Percentiles rank a stretch among this genome's conserved stretches.
phyloP scores from a whole-genome alignment of 1,139 yeast species.

The Yamadazyma epiphylla region DNA sequence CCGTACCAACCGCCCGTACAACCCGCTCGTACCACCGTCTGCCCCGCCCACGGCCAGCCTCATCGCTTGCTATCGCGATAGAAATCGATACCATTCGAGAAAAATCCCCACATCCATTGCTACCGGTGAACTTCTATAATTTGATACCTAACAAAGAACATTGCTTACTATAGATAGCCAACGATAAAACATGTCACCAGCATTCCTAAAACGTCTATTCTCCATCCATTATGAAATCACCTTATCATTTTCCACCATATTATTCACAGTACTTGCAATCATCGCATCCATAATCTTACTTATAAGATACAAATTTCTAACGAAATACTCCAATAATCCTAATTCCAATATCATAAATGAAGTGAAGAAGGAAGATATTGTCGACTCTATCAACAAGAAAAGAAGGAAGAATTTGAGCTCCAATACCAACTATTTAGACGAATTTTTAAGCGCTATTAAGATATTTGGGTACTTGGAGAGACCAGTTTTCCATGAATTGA shows the following conservation, averaged over 20 bases:
- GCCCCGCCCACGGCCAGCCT: no score
- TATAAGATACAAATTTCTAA: constrained; percentile 36
- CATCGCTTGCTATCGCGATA: no score
- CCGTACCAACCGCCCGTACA: no score
- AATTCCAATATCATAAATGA: constrained; percentile 9
- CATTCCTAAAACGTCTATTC: constrained; percentile 12
- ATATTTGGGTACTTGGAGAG: constrained; percentile 91
- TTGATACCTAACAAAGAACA: no score
- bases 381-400: constrained; percentile 28
- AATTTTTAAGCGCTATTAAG: constrained; percentile 84
- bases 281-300: constrained; percentile 24
- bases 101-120: no score
- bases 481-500: constrained; percentile 87
- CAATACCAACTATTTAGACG: constrained; percentile 63
- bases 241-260: constrained; percentile 31
- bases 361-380: constrained; percentile 18
- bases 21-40: no score
- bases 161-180: no score
- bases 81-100: no score
- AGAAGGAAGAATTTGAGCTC: constrained; percentile 19
- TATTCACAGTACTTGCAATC: constrained; percentile 17
- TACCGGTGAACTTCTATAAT: no score
- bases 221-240: constrained; percentile 30
- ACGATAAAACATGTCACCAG: neutral
- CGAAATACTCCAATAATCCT: constrained; percentile 30